Percentiles rank a stretch among this genome's conserved stretches.
phyloP scores from a whole-genome alignment of 768 basidiomycete species.

The Strobilomyces echinocephalus region DNA sequence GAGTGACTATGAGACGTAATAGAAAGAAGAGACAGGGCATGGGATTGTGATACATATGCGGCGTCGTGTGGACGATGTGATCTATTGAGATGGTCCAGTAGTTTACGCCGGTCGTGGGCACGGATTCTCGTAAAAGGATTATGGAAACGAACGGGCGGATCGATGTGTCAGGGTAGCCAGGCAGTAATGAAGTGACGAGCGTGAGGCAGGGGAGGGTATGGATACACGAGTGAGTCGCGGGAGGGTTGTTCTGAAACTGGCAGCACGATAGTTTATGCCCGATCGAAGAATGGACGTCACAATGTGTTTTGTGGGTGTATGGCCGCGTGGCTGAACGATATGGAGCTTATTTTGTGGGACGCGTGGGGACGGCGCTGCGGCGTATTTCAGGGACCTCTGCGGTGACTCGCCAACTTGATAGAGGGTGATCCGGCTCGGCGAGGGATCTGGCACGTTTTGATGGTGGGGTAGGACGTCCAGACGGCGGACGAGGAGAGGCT shows the following conservation, averaged over 20 bases:
- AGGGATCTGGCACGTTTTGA: slow-evolving; percentile 21
- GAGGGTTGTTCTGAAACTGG: neutral
- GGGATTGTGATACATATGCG: neutral
- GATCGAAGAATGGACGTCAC: slow-evolving; percentile 5
- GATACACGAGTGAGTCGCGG: neutral
- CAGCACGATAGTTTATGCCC: neutral
- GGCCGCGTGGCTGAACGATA: slow-evolving; percentile 10
- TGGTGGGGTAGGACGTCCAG: slow-evolving; percentile 17
- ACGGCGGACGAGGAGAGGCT: neutral
- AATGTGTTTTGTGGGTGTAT: slow-evolving; percentile 18
- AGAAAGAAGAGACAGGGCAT: neutral
- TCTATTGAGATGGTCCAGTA: neutral
- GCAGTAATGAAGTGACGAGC: neutral
- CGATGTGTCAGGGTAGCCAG: neutral
- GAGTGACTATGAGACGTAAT: neutral
- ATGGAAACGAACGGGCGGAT: slow-evolving; percentile 1
- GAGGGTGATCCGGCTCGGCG: neutral
- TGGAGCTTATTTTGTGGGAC: slow-evolving; percentile 10
- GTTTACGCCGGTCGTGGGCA: slow-evolving; percentile 10
- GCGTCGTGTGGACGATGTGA: slow-evolving; percentile 1
- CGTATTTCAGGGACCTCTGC: slow-evolving; percentile 19
- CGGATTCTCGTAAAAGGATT: neutral
- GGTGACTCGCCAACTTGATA: slow-evolving; percentile 12
- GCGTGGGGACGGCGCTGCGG: slow-evolving; percentile 24
- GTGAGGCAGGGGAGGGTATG: too few species aligned